Base-by-base conservation (phyloP, 345 rosid species). In the Rhizophora apiculata region DNA sequence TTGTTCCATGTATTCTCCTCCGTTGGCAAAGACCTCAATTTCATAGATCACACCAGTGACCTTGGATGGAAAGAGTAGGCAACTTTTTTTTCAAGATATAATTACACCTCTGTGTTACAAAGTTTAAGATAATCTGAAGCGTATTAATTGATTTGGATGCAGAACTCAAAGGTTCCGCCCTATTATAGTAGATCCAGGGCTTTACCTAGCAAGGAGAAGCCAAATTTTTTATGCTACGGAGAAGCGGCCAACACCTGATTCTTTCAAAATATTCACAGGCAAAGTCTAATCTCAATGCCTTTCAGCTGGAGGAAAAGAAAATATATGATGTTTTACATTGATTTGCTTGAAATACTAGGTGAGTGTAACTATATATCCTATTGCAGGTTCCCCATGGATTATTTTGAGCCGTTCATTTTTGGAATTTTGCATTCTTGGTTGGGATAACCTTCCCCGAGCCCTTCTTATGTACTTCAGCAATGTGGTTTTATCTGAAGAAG, bases 31-130 rank as follows among this genome's bases (percentile, higher is more conserved):
- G 96, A 89, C 71, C 74, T 96, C 76, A 96, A 88, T 87, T 96
- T 96, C 82, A 83, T 96, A 49, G 96, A 90, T 76, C 99, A 96
- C 56, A 92, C 94, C 76, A 79, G 96, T 80, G 96, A 96, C 76
- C 96, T 96, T 71, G 92, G 97, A 58, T 96, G 99, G 99, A 96
- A 96, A 88, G 99, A 90, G 99, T 96, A 86, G 68, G 96, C 74
- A 34, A 70, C 72, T 22, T 58, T 60, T 69, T 60, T 22, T 2
- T 51, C 49, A 24, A 29, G 30, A 48, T 69, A 65, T 72, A 26
- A 51, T 31, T 48, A 13, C 64, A 19, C 34, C 57, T 64, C 34
- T 54, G 19, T 24, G 8, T 31, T 36, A 11, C 30, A 36, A n/a
- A 34, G 51, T 62, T 39, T 24, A 56, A 22, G 16, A 10, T 65